Evolutionary conservation across 2,329 filamentous ascomycete genomes (phyloP).

Genomic region (Microthyrium microscopicum): DNA sequence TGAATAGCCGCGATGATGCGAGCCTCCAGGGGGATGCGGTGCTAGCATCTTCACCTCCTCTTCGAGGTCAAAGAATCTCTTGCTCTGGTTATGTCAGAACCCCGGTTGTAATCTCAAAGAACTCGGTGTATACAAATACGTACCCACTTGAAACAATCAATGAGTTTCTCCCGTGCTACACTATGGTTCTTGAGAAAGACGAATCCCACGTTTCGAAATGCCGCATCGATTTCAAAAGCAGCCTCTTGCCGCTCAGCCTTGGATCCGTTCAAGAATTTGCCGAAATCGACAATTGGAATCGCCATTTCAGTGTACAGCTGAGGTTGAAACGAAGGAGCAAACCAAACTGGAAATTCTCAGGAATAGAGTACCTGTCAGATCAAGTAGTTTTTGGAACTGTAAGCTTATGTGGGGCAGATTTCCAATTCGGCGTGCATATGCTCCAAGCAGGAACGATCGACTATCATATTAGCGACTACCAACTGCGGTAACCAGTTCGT

Average conservation of each 20-base stretch:
- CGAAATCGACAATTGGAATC: constrained; percentile 18
- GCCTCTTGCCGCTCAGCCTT: constrained; percentile 11
- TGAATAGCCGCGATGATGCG: constrained; percentile 25
- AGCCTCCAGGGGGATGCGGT: constrained; percentile 22
- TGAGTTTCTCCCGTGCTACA: constrained; percentile 15
- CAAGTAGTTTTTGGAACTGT: too few species aligned
- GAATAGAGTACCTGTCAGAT: too few species aligned
- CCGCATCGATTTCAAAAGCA: constrained; percentile 20
- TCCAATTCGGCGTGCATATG: too few species aligned
- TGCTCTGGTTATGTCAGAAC: constrained; percentile 11
- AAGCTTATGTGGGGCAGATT: too few species aligned
- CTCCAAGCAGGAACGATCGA: too few species aligned
- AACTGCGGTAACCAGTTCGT: too few species aligned
- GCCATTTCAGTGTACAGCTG: too few species aligned
- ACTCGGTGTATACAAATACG: constrained; percentile 5
- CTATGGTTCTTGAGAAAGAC: constrained; percentile 26
- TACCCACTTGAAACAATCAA: constrained; percentile 17
- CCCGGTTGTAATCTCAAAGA: background rate
- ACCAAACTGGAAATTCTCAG: too few species aligned
- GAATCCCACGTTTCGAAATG: constrained; percentile 23
- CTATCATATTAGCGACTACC: too few species aligned
- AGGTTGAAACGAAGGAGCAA: too few species aligned
- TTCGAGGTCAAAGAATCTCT: constrained; percentile 22
- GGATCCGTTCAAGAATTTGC: constrained; percentile 11
- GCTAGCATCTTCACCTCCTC: constrained; percentile 20